phyloP scores from a whole-genome alignment of 805 yeast genomes.

The Cyberlindnera xishuangbannaensis region DNA sequence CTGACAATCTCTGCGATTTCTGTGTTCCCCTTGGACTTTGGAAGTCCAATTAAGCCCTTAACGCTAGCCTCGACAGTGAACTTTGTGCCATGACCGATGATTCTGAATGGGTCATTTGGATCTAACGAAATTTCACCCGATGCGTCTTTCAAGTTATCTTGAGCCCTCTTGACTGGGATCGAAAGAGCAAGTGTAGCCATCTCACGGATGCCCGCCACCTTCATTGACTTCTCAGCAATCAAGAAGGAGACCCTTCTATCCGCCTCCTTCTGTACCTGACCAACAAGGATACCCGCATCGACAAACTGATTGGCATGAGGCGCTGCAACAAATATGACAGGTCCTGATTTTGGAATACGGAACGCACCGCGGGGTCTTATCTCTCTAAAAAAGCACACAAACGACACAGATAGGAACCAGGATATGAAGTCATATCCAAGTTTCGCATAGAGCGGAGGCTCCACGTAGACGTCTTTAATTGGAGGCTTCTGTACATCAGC shows the following conservation, averaged over 20 bases:
- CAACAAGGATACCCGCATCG: conserved; percentile 76
- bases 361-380: conserved; percentile 85
- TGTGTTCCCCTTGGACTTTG: conserved; percentile 70
- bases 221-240: conserved; percentile 77
- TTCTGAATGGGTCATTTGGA: conserved; percentile 43
- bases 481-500: not conserved
- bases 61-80: conserved; percentile 53
- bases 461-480: conserved; percentile 4
- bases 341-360: conserved; percentile 63
- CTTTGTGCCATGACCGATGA: conserved; percentile 61
- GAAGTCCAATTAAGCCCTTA: conserved; percentile 70
- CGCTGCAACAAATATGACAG: conserved; percentile 90
- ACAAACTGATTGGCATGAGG: conserved; percentile 95
- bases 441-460: conserved; percentile 21
- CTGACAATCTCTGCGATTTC: conserved; percentile 62
- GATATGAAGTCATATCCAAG: conserved; percentile 45
- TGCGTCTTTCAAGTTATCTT: conserved; percentile 70
- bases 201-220: conserved; percentile 61
- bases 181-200: conserved; percentile 72
- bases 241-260: conserved; percentile 71
- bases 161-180: conserved; percentile 90
- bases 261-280: conserved; percentile 64
- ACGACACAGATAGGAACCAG: conserved; percentile 43
- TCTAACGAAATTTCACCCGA: conserved; percentile 59
- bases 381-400: conserved; percentile 78